Conservation (phyloP, 1,284 basidiomycete species). For the Trichosporon sp. region DNA sequence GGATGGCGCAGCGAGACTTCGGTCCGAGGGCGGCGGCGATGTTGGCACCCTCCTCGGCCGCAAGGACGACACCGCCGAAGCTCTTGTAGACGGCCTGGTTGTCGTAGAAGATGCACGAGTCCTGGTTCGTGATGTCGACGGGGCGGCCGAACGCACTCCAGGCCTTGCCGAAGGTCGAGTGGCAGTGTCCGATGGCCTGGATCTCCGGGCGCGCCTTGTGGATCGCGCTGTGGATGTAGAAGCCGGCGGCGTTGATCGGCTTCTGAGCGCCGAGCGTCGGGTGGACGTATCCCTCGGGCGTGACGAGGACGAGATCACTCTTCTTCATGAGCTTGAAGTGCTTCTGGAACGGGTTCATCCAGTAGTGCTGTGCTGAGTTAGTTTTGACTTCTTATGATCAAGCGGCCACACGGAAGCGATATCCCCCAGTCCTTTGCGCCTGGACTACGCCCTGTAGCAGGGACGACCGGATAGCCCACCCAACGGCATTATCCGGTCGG, state of each 20-base stretch:
- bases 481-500: no score
- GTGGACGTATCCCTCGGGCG: constrained; percentile 38
- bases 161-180: constrained; percentile 49
- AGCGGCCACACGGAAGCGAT: no score
- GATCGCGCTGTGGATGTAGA: constrained; percentile 56
- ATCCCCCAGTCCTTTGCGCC: not conserved
- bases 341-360: constrained; percentile 43
- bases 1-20: constrained; percentile 43
- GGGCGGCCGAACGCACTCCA: constrained; percentile 29
- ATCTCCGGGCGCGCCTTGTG: constrained; percentile 61
- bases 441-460: no score
- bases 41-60: constrained; percentile 56
- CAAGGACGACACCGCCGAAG: constrained; percentile 59
- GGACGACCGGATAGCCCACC: no score
- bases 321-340: constrained; percentile 26
- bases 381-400: not conserved
- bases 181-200: constrained; percentile 60
- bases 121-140: constrained; percentile 43
- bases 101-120: constrained; percentile 33
- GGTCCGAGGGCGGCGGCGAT: constrained; percentile 59
- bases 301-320: constrained; percentile 37
- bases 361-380: constrained; percentile 24
- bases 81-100: constrained; percentile 39
- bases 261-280: constrained; percentile 38
- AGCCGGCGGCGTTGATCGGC: constrained; percentile 51